Base-by-base conservation (phyloP, 2,329 filamentous ascomycete genomes). In the Diaporthe destruens region DNA sequence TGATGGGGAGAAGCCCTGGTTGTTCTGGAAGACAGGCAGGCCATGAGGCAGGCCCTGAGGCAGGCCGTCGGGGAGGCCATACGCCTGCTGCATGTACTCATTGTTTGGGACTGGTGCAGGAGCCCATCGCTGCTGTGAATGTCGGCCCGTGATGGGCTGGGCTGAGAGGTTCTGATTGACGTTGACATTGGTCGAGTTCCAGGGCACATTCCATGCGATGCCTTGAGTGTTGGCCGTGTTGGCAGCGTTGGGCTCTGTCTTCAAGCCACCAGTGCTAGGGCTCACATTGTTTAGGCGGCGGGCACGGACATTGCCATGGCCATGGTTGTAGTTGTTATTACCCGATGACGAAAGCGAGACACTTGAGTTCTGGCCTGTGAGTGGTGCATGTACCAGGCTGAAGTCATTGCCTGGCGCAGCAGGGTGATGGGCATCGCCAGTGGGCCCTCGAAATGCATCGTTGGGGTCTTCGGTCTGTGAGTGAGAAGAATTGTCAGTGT, bases 391-490 rank as follows among this genome's bases (percentile, higher is more conserved):
- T n/a, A n/a, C 18, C 18, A 29, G 18, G 4, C 32, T 11, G 32
- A 29, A 39, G 4, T 39, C n/a, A 14, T 25, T 20, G 18, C 6
- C 39, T 12, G 44, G 39, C n/a, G n/a, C n/a, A 18, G 14, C 39
- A 18, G 39, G 12, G 14, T 42, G 16, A 42, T 42, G 39, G 39
- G 39, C 6, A 42, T 18, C 18, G 12, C 12, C 61, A 36, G 47
- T 9, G 12, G n/a, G 44, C 18, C 32, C 44, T 3, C 47, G 32
- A 34, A 66, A 66, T 2, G 47, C 61, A 18, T 66, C 61, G n/a
- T 53, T 66, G 29, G 61, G 61, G 47, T 66, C 61, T 25, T 39
- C 61, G 47, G 53, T 66, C 61, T 66, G 32, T n/a, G 2, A 53
- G 39, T 12, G 12, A 25, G 3, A 4, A 8, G 2, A 32, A 32